Evolutionary conservation across 768 basidiomycete species (phyloP).

Genomic region (Mycena haematopus): DNA sequence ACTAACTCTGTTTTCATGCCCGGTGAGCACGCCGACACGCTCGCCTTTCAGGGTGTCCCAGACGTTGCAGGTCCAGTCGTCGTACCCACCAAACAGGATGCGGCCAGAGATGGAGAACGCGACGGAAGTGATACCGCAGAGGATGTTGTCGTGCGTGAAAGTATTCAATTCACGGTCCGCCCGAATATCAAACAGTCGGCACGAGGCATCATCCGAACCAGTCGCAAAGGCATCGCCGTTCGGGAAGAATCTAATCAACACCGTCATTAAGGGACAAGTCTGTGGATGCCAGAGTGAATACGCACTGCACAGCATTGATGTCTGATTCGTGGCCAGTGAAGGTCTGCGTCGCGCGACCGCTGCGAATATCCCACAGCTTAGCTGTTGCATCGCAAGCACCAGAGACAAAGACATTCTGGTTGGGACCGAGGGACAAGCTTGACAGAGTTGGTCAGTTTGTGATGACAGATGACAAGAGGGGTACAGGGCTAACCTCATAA

Average conservation of each 20-base stretch:
- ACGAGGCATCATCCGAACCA: conserved; percentile 98
- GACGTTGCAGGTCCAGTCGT: conserved; percentile 99
- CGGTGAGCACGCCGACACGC: conserved; percentile 95
- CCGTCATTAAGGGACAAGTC: conserved; percentile 24
- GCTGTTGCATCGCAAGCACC: conserved; percentile 98
- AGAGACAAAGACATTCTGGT: conserved; percentile 95
- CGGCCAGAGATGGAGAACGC: conserved; percentile 98
- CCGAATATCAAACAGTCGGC: conserved; percentile 96
- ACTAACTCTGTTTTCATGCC: conserved; percentile 97
- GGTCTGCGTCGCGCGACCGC: conserved; percentile 96
- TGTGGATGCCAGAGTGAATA: conserved; percentile 32
- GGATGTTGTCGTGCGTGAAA: conserved; percentile 98
- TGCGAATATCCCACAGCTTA: conserved; percentile 98
- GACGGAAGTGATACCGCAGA: conserved; percentile 98
- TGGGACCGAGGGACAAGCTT: conserved; percentile 93
- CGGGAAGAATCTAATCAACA: conserved; percentile 86
- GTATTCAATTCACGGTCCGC: conserved; percentile 97
- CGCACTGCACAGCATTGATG: conserved; percentile 98
- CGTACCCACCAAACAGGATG: conserved; percentile 97
- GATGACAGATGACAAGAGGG: conserved; percentile 19
- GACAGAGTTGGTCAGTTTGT: conserved; percentile 25
- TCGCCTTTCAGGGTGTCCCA: conserved; percentile 99
- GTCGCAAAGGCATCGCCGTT: conserved; percentile 99
- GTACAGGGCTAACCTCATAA: conserved; percentile 88
- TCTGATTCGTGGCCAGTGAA: conserved; percentile 99